Conservation (phyloP, 176 grass and related monocot genomes). For the Coix lacrymajobi region DNA sequence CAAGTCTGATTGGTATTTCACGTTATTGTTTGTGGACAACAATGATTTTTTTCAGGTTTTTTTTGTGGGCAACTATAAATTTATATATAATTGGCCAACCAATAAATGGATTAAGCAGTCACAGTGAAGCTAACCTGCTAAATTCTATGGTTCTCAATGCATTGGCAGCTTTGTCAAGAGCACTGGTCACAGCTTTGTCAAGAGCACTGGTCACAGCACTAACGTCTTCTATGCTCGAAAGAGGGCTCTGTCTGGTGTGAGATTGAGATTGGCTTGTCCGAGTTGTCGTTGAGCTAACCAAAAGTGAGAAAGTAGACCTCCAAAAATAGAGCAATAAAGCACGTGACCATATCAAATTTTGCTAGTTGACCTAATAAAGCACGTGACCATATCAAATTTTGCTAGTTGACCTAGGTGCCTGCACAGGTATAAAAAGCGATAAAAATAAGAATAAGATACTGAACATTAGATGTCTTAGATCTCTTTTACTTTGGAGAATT, state of each 20-base stretch:
- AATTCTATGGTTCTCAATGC: slow-evolving; percentile 32
- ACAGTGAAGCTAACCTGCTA: slow-evolving; percentile 42
- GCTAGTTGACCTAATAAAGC: too few relatives aligned
- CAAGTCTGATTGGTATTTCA: too few relatives aligned
- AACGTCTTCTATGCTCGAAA: slow-evolving; percentile 64
- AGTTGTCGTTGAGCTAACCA: slow-evolving; percentile 37
- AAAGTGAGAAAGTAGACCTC: too few relatives aligned
- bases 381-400: too few relatives aligned
- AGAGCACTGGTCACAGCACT: too few relatives aligned
- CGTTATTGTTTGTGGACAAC: too few relatives aligned
- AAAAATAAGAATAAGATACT: not conserved
- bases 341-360: too few relatives aligned
- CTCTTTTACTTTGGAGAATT: not conserved
- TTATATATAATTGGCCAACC: not conserved
- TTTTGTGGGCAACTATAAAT: not conserved
- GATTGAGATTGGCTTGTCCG: slow-evolving; percentile 2
- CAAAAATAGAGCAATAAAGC: too few relatives aligned
- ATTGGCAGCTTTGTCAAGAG: slow-evolving; percentile 29
- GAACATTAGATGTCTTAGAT: not conserved
- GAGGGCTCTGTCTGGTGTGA: slow-evolving; percentile 32
- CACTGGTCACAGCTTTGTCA: too few relatives aligned
- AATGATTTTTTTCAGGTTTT: not conserved
- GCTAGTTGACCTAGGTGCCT: too few relatives aligned
- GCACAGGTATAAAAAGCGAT: slow-evolving; percentile 1
- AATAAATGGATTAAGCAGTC: slow-evolving; percentile 24